Percentiles rank a stretch among this genome's conserved stretches.
These are phyloP conservation scores for Xylariaceae sp. DNA, from an alignment of 2,329 filamentous ascomycete genomes.

Conservation along the genomic window DNA sequence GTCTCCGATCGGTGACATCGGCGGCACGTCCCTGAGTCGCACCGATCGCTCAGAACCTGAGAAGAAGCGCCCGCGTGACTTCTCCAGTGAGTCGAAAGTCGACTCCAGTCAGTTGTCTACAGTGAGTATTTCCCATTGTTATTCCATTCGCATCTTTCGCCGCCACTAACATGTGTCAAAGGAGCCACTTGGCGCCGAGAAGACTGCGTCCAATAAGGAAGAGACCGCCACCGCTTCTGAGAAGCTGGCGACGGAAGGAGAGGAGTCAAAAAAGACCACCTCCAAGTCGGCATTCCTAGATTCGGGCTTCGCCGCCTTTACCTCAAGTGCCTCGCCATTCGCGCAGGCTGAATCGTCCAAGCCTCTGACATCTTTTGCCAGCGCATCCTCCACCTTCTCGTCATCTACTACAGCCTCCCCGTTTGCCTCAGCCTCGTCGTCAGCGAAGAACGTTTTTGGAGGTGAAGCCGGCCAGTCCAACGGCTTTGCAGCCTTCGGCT, in stretches of 20 bases:
- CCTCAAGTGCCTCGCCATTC: constrained; percentile 49
- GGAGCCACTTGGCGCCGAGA: constrained; percentile 9
- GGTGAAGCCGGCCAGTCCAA: constrained; percentile 28
- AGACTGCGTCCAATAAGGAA: constrained; percentile 8
- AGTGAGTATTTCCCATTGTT: constrained; percentile 12
- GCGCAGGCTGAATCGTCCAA: constrained; percentile 25
- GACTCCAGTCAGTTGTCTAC: constrained; percentile 33
- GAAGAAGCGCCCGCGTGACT: constrained; percentile 61
- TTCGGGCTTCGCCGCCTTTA: constrained; percentile 55
- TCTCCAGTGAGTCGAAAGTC: constrained; percentile 36
- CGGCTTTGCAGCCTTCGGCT: constrained; percentile 15
- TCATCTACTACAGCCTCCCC: constrained; percentile 31
- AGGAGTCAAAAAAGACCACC: constrained; percentile 33
- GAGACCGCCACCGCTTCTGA: constrained; percentile 11
- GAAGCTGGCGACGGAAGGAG: constrained; percentile 6
- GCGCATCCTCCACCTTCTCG: constrained; percentile 42
- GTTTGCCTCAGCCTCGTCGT: constrained; percentile 35
- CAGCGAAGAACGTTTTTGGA: constrained; percentile 49
- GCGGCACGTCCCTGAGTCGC: constrained; percentile 39
- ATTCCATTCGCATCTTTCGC: constrained; percentile 4
- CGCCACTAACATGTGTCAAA: constrained; percentile 10
- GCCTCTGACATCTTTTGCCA: constrained; percentile 41
- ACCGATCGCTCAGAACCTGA: constrained; percentile 57
- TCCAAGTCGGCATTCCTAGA: constrained; percentile 62
- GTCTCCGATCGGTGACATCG: constrained; percentile 41